These are phyloP conservation scores for Moesziomyces sp. DNA, from an alignment of 1,284 basidiomycete species.

Conservation along the genomic window DNA sequence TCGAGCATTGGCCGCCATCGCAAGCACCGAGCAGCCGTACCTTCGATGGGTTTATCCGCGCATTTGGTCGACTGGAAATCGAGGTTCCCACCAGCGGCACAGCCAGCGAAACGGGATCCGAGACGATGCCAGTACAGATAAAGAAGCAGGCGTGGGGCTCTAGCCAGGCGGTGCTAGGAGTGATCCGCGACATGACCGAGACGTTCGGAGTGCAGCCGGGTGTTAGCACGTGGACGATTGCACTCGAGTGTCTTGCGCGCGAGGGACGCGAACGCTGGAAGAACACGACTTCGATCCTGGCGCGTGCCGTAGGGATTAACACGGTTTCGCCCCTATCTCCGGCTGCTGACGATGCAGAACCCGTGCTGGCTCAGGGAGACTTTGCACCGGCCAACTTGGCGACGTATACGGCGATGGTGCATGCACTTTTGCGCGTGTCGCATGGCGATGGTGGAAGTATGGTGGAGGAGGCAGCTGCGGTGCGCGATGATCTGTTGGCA, in stretches of 20 bases:
- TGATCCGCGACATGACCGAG: conserved; percentile 44
- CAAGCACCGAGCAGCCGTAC: conserved; percentile 35
- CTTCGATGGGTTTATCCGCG: conserved; percentile 36
- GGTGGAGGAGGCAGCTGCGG: conserved; percentile 15
- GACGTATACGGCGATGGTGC: conserved; percentile 41
- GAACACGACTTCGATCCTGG: conserved; percentile 12
- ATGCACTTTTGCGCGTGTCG: conserved; percentile 22
- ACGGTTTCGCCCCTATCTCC: conserved; percentile 7
- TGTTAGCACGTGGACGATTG: conserved; percentile 45
- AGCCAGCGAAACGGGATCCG: not conserved
- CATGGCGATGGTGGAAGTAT: conserved; percentile 20
- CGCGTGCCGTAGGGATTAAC: conserved; percentile 32
- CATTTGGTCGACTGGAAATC: conserved; percentile 30
- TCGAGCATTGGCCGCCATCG: conserved; percentile 32
- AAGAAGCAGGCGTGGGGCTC: conserved; percentile 25
- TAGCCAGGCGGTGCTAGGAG: conserved; percentile 19
- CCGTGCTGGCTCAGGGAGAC: not conserved
- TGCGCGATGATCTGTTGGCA: conserved; percentile 37
- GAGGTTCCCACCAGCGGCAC: not conserved
- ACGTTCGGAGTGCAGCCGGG: conserved; percentile 16
- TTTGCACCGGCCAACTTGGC: conserved; percentile 28
- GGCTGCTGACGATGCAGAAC: not conserved
- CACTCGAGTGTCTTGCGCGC: conserved; percentile 34
- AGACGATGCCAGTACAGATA: too few species aligned
- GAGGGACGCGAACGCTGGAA: conserved; percentile 27